Base-by-base conservation (phyloP, 2,329 filamentous ascomycete species). In the Sporothrix pallida region DNA sequence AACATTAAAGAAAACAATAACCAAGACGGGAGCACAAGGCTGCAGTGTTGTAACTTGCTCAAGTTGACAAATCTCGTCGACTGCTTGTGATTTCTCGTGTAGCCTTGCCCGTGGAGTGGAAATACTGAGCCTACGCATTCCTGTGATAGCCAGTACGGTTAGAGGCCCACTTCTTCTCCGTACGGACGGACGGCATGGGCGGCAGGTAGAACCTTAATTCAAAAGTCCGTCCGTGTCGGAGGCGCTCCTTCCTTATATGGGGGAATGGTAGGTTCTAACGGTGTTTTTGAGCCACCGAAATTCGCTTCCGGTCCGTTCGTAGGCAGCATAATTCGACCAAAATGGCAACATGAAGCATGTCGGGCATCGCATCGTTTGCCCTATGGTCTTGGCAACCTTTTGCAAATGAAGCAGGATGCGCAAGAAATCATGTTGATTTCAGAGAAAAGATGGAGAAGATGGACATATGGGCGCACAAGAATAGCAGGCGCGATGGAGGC, bases 191-290 rank as follows among this genome's bases (percentile, higher is more conserved):
- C 54, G 31, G 31, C 31, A 37, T 13, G 23, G 4, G 15, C 62
- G 42, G 62, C 62, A 46, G 17, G 13, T 65, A 13, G 37, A 46
- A 46, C 60, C 60, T 65, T 46, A 65, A 65, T 46, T 44, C 17
- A 65, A 63, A 65, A 65, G 60, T 65, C 60, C 60, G 60, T 65
- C 60, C 37, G 60, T 65, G 37, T 3, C n/a, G 37, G 37, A 65
- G 42, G 44, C 60, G 56, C 37, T 60, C 56, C 13, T 60, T 60
- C 56, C 56, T 60, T 37, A 9, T 60, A 17, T 37, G 13, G 12
- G 62, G 42, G 42, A 12, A 37, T 15, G 23, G 56, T 60, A 37
- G 31, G 12, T 26, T 37, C 13, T 13, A 13, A 26, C 56, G 56
- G 56, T 37, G 62, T 26, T 67, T 67, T 48, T 67, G 42, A 12